Conservation (phyloP, 2,329 filamentous ascomycete species). For the Phoma sp. region DNA sequence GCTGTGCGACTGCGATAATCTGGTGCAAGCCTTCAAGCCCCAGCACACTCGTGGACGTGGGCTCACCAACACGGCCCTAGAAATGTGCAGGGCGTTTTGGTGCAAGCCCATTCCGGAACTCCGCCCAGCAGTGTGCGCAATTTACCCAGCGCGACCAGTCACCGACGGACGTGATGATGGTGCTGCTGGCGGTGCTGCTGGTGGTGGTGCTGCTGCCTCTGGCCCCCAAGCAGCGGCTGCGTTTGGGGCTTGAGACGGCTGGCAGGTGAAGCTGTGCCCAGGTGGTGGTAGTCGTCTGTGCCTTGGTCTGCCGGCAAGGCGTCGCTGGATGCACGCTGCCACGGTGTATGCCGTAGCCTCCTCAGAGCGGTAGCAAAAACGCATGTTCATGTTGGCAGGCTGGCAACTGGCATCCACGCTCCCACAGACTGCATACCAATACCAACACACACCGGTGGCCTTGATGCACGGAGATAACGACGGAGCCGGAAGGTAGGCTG, state of each 20-base stretch:
- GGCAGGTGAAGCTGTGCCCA: background rate
- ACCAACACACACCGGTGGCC: too few relatives aligned
- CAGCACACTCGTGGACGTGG: slow-evolving; percentile 18
- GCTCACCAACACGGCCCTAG: slow-evolving; percentile 19
- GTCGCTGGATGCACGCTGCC: background rate
- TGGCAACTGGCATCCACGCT: too few relatives aligned
- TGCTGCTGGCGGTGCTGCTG: slow-evolving; percentile 5
- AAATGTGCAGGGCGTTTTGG: slow-evolving; percentile 16
- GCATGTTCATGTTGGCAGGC: too few relatives aligned
- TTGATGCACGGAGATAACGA: slow-evolving; percentile 24
- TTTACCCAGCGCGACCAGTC: slow-evolving; percentile 13
- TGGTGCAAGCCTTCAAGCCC: slow-evolving; percentile 15
- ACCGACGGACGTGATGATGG: background rate
- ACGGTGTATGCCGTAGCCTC: too few relatives aligned
- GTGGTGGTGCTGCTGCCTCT: slow-evolving; percentile 7
- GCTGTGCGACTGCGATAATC: slow-evolving; percentile 14
- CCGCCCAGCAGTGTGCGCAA: slow-evolving; percentile 16
- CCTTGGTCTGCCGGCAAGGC: background rate
- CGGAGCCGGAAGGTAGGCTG: slow-evolving; percentile 21
- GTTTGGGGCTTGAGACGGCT: slow-evolving; percentile 8
- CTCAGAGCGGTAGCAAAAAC: too few relatives aligned
- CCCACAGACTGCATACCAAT: too few relatives aligned
- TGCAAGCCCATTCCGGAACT: slow-evolving; percentile 17
- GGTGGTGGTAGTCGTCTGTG: background rate
- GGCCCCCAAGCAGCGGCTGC: slow-evolving; percentile 13